Base-by-base conservation (phyloP, 2,329 filamentous ascomycete genomes). In the Leptographium lundbergii region DNA sequence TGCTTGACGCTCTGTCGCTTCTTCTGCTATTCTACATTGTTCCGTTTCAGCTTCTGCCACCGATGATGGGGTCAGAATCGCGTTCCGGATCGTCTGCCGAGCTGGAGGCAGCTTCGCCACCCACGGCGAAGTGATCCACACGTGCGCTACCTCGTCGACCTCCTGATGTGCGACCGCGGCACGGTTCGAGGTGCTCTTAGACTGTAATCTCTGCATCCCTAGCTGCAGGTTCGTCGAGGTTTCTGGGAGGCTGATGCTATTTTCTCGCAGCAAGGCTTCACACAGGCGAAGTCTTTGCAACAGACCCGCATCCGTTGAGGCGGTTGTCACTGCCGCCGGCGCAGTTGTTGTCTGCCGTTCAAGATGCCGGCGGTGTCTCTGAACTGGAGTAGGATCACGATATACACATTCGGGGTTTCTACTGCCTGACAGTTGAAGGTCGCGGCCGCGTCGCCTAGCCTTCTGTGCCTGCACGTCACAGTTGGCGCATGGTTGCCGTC, bases 231-330 rank as follows among this genome's bases (percentile, higher is more conserved):
- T 39, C 19, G 39, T 17, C 6, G 14, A 17, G 4, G 4, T 11
- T 25, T n/a, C 32, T n/a, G 39, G 51, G 10, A 65, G 67, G 22
- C 67, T 64, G 19, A 71, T 57, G 0, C 63, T 62, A 39, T 68
- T 62, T 45, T 66, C 64, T 19, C 61, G 61, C 63, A 71, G 66
- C 32, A 71, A 48, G 0, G 65, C 61, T 34, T 71, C 69, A 56
- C 69, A 70, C 0, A 55, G 48, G 1, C 63, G 61, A 4, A 71
- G 27, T 6, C 66, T 64, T 1, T 54, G 57, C 0, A 67, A 39
- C 1, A 71, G 42, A 14, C 69, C 67, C 7, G 42, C 42, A 1
- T 71, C 65, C 2, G 69, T 67, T 1, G 63, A 63, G 5, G 68
- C 67, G 1, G 64, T 62, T 5, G 66, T 61, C 5, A 65, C 62